These are phyloP conservation scores for Haplosporangium sp. DNA, from an alignment of 371 early-diverging fungal species.

Conservation along the genomic window DNA sequence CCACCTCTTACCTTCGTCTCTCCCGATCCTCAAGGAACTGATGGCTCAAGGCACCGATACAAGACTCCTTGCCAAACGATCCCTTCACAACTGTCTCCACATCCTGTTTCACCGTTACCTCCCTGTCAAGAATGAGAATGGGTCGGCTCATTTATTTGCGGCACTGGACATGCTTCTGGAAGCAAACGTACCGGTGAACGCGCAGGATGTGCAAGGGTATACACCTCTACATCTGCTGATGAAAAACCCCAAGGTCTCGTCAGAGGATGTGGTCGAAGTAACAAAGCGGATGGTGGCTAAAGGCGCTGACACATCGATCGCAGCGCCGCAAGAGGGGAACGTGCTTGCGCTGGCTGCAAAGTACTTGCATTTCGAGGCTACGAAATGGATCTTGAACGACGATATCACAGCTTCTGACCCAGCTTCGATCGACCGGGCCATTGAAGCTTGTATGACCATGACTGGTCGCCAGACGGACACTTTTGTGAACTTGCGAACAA, in stretches of 20 bases:
- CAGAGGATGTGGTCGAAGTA: slow-evolving; percentile 43
- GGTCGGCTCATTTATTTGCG: slow-evolving; percentile 35
- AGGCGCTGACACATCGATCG: slow-evolving; percentile 44
- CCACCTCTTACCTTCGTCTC: slow-evolving; percentile 34
- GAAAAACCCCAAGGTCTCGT: slow-evolving; percentile 46
- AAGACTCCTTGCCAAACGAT: slow-evolving; percentile 29
- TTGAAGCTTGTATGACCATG: slow-evolving; percentile 55
- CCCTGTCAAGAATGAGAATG: slow-evolving; percentile 46
- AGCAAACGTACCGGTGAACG: slow-evolving; percentile 28
- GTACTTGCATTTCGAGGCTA: slow-evolving; percentile 51
- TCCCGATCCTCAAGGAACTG: slow-evolving; percentile 39
- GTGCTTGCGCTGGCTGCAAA: slow-evolving; percentile 42
- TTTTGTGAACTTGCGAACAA: slow-evolving; percentile 46
- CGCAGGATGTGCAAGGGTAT: slow-evolving; percentile 33
- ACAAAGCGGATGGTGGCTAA: slow-evolving; percentile 37
- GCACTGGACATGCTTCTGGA: slow-evolving; percentile 41
- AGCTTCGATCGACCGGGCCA: slow-evolving; percentile 42
- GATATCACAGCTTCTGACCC: slow-evolving; percentile 41
- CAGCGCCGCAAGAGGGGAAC: slow-evolving; percentile 37
- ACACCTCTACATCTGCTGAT: slow-evolving; percentile 47
- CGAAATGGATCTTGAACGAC: slow-evolving; percentile 10
- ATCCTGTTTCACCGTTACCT: slow-evolving; percentile 42
- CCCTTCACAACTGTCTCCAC: slow-evolving; percentile 46
- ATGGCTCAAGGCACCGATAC: slow-evolving; percentile 39
- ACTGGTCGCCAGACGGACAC: slow-evolving; percentile 46